Conservation (phyloP, 75 land plant species). For the Pinus tabuliformis region DNA sequence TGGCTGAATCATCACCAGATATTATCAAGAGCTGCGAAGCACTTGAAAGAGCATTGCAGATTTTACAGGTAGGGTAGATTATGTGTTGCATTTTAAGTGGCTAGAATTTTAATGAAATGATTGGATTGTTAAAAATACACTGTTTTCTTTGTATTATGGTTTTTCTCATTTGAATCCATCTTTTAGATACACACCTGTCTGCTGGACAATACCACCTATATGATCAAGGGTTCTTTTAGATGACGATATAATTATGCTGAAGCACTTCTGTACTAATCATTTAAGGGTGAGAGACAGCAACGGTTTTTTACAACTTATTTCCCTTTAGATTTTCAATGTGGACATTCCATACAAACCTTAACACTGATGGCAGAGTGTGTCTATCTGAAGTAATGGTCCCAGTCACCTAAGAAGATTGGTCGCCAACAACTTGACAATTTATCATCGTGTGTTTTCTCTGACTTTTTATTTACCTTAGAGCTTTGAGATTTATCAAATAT, state of each 20-base stretch:
- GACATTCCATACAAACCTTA: background rate
- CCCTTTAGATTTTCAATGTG: background rate
- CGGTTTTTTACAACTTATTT: background rate
- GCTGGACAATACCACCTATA: background rate
- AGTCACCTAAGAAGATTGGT: background rate
- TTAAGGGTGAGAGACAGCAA: background rate
- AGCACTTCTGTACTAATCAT: background rate
- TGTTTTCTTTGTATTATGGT: background rate
- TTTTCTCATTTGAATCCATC: background rate
- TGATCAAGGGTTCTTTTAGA: background rate
- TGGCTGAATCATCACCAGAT: conserved; percentile 84
- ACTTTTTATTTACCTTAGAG: background rate
- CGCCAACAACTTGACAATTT: background rate
- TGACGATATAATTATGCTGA: background rate
- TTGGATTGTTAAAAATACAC: background rate
- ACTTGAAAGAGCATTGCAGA: conserved; percentile 80
- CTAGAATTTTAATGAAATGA: background rate
- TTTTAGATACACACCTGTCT: background rate
- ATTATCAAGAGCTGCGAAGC: conserved; percentile 68
- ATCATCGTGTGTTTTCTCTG: background rate
- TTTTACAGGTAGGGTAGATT: conserved; percentile 60
- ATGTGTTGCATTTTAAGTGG: background rate
- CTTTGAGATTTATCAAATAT: background rate
- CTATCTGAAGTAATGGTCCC: background rate
- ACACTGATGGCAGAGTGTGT: background rate